A percentile compares a stretch with the other conserved stretches of the same genome.
These are phyloP conservation scores for Psilocybe tampanensis DNA, from an alignment of 768 basidiomycete species.

Conservation along the genomic window DNA sequence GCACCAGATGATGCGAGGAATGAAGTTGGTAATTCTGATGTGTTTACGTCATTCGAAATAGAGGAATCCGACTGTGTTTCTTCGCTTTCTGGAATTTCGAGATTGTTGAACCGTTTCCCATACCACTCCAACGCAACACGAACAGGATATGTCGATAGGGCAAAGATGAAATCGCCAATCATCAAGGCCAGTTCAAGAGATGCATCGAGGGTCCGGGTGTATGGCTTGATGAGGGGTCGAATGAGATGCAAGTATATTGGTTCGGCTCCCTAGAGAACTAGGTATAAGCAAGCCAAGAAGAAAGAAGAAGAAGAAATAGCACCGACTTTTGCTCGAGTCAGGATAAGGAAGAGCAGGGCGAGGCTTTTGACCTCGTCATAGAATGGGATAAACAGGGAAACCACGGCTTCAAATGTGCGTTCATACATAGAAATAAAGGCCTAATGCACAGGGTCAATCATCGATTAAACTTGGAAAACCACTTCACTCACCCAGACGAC, in stretches of 20 bases:
- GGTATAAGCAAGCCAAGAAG: not conserved
- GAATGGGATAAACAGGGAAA: slow-evolving; percentile 79
- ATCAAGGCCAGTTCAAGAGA: slow-evolving; percentile 61
- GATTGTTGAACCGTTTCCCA: slow-evolving; percentile 26
- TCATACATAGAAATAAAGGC: slow-evolving; percentile 73
- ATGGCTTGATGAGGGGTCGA: slow-evolving; percentile 78
- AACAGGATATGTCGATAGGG: slow-evolving; percentile 42
- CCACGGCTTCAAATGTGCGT: slow-evolving; percentile 59
- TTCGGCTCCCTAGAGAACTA: slow-evolving; percentile 68
- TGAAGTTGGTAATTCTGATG: slow-evolving; percentile 23
- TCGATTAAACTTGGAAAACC: not conserved
- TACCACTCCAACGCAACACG: slow-evolving; percentile 39
- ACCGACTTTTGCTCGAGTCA: slow-evolving; percentile 72
- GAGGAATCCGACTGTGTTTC: slow-evolving; percentile 17
- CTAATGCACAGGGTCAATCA: slow-evolving; percentile 37
- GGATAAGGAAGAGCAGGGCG: slow-evolving; percentile 69
- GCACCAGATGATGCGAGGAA: slow-evolving; percentile 19
- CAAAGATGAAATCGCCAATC: slow-evolving; percentile 63
- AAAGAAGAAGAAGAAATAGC: slow-evolving; percentile 22
- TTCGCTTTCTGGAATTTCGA: slow-evolving; percentile 23
- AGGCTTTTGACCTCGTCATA: slow-evolving; percentile 83
- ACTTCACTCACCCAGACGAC: slow-evolving; percentile 71
- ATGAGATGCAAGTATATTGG: slow-evolving; percentile 82
- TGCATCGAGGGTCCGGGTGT: slow-evolving; percentile 66
- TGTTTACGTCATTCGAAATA: slow-evolving; percentile 23